These are phyloP conservation scores for Kodamaea neixiangensis DNA, from an alignment of 805 yeast species.

Conservation along the genomic window DNA sequence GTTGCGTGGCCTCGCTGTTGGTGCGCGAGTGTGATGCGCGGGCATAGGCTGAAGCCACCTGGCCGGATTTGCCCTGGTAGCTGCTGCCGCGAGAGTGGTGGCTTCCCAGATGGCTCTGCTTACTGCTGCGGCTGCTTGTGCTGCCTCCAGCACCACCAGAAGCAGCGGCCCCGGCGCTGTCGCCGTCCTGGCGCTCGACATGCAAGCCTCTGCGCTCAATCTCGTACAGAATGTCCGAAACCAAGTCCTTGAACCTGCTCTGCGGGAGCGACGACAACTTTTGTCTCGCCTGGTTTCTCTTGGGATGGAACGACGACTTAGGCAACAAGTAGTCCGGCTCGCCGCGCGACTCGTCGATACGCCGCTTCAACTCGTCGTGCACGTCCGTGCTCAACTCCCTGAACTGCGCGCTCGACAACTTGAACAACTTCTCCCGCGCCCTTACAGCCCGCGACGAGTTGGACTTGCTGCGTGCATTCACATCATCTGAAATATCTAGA, in stretches of 20 bases:
- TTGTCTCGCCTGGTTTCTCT: constrained; percentile 93
- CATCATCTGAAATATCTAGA: constrained; percentile 51
- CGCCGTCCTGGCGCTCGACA: constrained; percentile 18
- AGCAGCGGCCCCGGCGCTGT: background rate
- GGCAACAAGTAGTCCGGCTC: constrained; percentile 70
- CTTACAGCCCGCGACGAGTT: constrained; percentile 66
- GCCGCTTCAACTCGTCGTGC: constrained; percentile 84
- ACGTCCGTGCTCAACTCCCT: constrained; percentile 92
- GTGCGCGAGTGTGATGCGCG: background rate
- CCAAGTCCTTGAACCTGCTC: constrained; percentile 82
- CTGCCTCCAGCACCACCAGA: background rate
- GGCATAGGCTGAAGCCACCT: background rate
- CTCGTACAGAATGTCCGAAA: constrained; percentile 84
- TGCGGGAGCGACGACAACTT: constrained; percentile 84
- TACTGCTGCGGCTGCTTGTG: constrained; percentile 1
- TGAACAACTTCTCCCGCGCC: constrained; percentile 83
- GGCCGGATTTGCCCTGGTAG: background rate
- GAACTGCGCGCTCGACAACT: constrained; percentile 80
- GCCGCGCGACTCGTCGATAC: constrained; percentile 60
- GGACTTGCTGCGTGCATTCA: constrained; percentile 37
- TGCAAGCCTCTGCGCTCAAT: constrained; percentile 74
- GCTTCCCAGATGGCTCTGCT: background rate
- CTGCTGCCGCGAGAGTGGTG: background rate
- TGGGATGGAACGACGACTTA: constrained; percentile 77
- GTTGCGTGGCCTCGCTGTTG: constrained; percentile 3